Evolutionary conservation across 495 filamentous ascomycete genomes (phyloP).

Genomic region (Ascobolus immersus): DNA sequence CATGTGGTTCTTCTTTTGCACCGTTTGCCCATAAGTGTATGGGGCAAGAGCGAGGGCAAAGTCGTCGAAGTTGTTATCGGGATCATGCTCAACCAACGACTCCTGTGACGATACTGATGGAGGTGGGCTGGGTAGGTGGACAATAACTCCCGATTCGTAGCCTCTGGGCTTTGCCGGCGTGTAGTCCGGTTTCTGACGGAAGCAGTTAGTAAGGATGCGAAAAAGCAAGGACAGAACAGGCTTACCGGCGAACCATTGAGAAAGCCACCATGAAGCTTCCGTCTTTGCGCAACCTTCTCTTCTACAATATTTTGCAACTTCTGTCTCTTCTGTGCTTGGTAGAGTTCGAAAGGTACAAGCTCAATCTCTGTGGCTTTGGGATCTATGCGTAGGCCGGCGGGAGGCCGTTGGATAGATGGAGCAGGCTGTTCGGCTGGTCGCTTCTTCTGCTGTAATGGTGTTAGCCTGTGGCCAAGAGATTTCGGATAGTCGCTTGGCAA

Average conservation of each 20-base stretch:
- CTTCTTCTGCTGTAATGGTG: constrained; percentile 20
- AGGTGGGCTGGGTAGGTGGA: constrained; percentile 66
- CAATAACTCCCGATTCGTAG: too few relatives aligned
- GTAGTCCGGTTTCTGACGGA: too few relatives aligned
- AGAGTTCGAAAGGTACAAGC: too few relatives aligned
- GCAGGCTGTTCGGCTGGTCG: constrained; percentile 29
- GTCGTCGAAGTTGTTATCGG: constrained; percentile 19
- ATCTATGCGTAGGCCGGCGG: constrained; percentile 7
- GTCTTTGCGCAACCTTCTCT: constrained; percentile 43
- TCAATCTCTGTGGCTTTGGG: background rate
- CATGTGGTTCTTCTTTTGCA: too few relatives aligned
- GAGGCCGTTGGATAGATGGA: constrained; percentile 28
- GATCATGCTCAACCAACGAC: constrained; percentile 23
- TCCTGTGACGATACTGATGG: constrained; percentile 47
- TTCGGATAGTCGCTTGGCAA: background rate
- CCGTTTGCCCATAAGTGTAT: too few relatives aligned
- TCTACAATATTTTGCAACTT: too few relatives aligned
- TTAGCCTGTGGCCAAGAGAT: constrained; percentile 30
- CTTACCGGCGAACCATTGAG: constrained; percentile 63
- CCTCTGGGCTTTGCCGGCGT: too few relatives aligned
- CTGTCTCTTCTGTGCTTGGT: too few relatives aligned
- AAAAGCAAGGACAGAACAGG: too few relatives aligned
- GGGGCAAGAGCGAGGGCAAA: too few relatives aligned
- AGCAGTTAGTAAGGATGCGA: too few relatives aligned
- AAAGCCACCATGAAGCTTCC: constrained; percentile 40